Evolutionary conservation across 805 yeast genomes (phyloP).

Genomic region (Cyberlindnera meyerae): DNA sequence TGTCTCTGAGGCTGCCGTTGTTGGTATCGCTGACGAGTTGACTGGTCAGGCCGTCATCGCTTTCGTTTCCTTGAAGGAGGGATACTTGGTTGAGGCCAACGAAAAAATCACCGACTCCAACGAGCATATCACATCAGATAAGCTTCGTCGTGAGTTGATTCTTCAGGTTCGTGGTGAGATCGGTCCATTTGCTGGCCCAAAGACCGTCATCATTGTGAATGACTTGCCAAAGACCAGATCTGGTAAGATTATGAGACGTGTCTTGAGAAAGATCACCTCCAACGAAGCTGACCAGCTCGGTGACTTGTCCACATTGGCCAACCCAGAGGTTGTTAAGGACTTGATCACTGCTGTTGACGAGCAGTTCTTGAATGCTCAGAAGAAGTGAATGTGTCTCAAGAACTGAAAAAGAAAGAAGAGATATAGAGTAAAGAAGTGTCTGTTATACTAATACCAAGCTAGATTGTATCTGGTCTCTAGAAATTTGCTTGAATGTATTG

Average conservation of each 20-base stretch:
- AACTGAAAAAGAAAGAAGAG: too few species aligned
- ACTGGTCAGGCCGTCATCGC: conserved; percentile 88
- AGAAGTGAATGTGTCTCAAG: too few species aligned
- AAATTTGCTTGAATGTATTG: too few species aligned
- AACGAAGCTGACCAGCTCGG: conserved; percentile 79
- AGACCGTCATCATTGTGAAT: conserved; percentile 62
- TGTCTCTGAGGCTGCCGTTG: conserved; percentile 76
- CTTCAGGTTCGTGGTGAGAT: conserved; percentile 72
- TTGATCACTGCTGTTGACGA: conserved; percentile 47
- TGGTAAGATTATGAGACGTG: conserved; percentile 85
- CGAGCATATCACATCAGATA: conserved; percentile 28
- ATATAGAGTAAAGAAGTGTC: too few species aligned
- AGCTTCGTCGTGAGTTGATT: conserved; percentile 35
- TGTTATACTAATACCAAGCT: too few species aligned
- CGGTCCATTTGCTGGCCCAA: conserved; percentile 86
- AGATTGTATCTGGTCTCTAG: too few species aligned
- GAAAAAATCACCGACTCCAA: conserved; percentile 25
- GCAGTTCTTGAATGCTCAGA: conserved; percentile 2
- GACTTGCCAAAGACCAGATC: conserved; percentile 85
- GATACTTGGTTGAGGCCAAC: conserved; percentile 20
- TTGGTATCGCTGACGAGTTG: conserved; percentile 75
- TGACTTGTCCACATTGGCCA: conserved; percentile 71
- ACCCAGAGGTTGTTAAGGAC: conserved; percentile 68
- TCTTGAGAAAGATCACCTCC: conserved; percentile 69
- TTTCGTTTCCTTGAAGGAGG: conserved; percentile 64